Evolutionary conservation across 192 early-diverging fungal genomes (phyloP).

Genomic region (Dimargaris verticillata): DNA sequence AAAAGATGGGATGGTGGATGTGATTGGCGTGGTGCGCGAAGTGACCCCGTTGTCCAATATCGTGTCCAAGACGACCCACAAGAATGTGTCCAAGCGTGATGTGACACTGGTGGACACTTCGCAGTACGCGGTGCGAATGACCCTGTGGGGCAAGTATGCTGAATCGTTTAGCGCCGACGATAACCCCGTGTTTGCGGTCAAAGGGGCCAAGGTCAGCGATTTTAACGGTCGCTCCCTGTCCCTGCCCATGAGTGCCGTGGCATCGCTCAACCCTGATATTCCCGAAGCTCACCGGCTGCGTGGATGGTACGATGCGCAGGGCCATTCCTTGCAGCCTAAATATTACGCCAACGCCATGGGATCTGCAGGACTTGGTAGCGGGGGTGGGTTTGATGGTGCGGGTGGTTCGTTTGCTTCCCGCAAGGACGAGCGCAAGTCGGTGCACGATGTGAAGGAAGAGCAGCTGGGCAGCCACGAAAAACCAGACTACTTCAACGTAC

Average conservation of each 20-base stretch:
- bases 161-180: conserved; percentile 35
- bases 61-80: conserved; percentile 32
- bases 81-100: conserved; percentile 61
- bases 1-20: conserved; percentile 53
- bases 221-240: conserved; percentile 60
- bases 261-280: conserved; percentile 56
- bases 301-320: conserved; percentile 41
- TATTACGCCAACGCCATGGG: conserved; percentile 23
- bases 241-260: conserved; percentile 22
- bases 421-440: conserved; percentile 37
- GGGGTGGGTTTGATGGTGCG: conserved; percentile 14
- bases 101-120: conserved; percentile 62
- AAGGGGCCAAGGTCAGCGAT: conserved; percentile 73
- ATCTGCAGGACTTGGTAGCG: conserved; percentile 14
- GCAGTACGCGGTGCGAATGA: conserved; percentile 48
- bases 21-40: conserved; percentile 59
- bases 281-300: conserved; percentile 51
- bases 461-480: conserved; percentile 51
- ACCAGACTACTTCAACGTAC: conserved; percentile 55
- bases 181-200: conserved; percentile 57
- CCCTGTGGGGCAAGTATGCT: conserved; percentile 79
- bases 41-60: conserved; percentile 38
- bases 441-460: conserved; percentile 48
- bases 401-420: conserved; percentile 4
- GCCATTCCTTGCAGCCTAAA: conserved; percentile 12